phyloP scores from a whole-genome alignment of 164 flowering plant genomes.

The Berberis thunbergii region DNA sequence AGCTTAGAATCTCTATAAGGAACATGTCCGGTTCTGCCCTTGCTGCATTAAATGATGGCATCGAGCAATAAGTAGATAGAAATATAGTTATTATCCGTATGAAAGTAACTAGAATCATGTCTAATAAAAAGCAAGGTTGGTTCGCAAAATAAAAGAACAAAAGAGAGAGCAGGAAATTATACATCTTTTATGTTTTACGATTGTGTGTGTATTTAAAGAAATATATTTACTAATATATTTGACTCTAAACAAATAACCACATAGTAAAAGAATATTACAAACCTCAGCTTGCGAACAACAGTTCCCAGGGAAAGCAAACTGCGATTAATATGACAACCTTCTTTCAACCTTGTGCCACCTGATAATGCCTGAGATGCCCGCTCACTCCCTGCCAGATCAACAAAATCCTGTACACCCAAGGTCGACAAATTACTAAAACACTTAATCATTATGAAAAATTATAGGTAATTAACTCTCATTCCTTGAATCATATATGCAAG shows the following conservation, averaged over 20 bases:
- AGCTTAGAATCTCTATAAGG: conserved; percentile 93
- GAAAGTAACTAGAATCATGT: no score
- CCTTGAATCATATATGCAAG: neutral
- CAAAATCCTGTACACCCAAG: conserved; percentile 54
- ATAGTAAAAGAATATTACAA: neutral
- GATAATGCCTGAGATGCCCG: conserved; percentile 87
- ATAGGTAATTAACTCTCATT: neutral
- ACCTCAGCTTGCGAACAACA: conserved; percentile 93
- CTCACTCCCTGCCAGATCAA: conserved; percentile 98
- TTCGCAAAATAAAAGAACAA: no score
- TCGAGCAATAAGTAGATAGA: neutral
- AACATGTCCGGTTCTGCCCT: conserved; percentile 71
- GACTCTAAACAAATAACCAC: neutral
- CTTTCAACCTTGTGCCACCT: conserved; percentile 83
- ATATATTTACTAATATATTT: no score
- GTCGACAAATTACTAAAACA: neutral
- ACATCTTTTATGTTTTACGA: no score
- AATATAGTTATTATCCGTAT: no score
- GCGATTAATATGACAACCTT: conserved; percentile 96
- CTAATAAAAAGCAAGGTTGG: no score
- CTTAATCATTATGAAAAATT: no score
- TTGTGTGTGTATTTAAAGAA: no score
- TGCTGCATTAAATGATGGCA: conserved; percentile 44
- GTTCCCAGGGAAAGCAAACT: conserved; percentile 90
- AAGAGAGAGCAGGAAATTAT: no score